phyloP scores from a whole-genome alignment of 2,329 filamentous ascomycete species.

The Cercospora janseana region DNA sequence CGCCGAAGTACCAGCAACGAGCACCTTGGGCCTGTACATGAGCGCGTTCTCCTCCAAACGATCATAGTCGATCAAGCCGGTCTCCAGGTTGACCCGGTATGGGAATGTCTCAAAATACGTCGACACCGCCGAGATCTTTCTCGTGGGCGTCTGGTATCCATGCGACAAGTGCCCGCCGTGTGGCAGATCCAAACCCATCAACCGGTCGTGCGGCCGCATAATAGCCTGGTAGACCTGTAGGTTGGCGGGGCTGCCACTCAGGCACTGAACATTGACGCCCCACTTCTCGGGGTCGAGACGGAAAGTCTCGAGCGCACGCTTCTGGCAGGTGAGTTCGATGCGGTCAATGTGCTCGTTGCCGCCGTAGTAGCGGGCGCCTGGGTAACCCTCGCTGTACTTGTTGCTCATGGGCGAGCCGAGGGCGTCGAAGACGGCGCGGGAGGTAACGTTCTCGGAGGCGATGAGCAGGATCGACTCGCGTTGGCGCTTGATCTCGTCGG shows the following conservation, averaged over 20 bases:
- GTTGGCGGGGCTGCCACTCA: conserved; percentile 76
- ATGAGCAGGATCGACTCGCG: conserved; percentile 98
- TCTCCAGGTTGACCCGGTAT: conserved; percentile 84
- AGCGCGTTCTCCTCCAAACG: conserved; percentile 83
- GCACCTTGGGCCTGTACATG: conserved; percentile 92
- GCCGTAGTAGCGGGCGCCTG: conserved; percentile 96
- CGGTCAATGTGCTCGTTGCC: conserved; percentile 98
- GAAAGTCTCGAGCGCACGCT: conserved; percentile 88
- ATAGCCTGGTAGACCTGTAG: conserved; percentile 88
- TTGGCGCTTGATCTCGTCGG: conserved; percentile 93
- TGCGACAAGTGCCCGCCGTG: conserved; percentile 95
- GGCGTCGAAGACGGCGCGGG: conserved; percentile 95
- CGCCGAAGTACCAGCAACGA: conserved; percentile 93
- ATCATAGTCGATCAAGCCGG: conserved; percentile 96
- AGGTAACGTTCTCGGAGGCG: conserved; percentile 98
- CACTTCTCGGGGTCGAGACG: conserved; percentile 81
- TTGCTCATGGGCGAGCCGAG: conserved; percentile 88
- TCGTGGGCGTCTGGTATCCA: conserved; percentile 89
- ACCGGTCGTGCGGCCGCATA: conserved; percentile 85
- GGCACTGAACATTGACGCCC: conserved; percentile 97
- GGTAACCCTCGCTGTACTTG: conserved; percentile 99
- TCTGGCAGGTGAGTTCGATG: conserved; percentile 93
- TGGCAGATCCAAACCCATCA: conserved; percentile 95
- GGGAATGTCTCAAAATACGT: conserved; percentile 99
- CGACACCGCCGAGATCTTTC: conserved; percentile 85